Base-by-base conservation (phyloP, 768 basidiomycete genomes). In the Glaciozyma martinii region DNA sequence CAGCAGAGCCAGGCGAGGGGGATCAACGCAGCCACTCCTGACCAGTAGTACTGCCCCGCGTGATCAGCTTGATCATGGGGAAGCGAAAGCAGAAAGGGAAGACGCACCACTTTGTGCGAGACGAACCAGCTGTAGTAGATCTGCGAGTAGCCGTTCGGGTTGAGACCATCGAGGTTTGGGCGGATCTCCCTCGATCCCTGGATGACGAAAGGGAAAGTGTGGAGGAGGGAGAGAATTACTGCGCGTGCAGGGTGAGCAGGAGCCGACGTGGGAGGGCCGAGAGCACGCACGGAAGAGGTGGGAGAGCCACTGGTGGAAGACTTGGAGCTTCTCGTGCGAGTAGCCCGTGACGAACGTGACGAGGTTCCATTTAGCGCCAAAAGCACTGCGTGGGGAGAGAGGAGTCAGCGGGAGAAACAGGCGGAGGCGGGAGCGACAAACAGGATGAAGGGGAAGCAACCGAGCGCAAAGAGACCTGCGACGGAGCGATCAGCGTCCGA, bases 251-350 rank as follows among this genome's bases (percentile, higher is more conserved):
- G 19, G 19, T 23, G 16, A 52, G 49, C 5, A 10, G 32, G 25
- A 3, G 21, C 30, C 44, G 61, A n/a, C 27, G 29, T 29, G 33
- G 37, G 50, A 12, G n/a, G 19, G 12, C 16, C 43, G 27, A 46
- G 15, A 40, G 37, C 16, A 62, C 67, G 43, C 9, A 68, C 67
- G 62, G 61, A 71, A 72, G 37, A 71, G 66, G 53, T 68, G 66
- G 19, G 61, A 61, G 2, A 71, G 49, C 67, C 70, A 73, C 29
- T 70, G 70, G 33, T 73, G 72, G 59, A 64, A 71, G 12, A 73
- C 68, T 47, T 75, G 73, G 3, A 76, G 71, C 66, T 73, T 73
- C 49, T 76, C 75, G 52, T 76, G 74, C 27, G 73, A 74, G 50
- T 65, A 56, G n/a, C 75, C 75, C 53, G 71, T 71, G 37, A 72